Conservation (phyloP, 176 grass and related monocot genomes). For the Stipa capillata region DNA sequence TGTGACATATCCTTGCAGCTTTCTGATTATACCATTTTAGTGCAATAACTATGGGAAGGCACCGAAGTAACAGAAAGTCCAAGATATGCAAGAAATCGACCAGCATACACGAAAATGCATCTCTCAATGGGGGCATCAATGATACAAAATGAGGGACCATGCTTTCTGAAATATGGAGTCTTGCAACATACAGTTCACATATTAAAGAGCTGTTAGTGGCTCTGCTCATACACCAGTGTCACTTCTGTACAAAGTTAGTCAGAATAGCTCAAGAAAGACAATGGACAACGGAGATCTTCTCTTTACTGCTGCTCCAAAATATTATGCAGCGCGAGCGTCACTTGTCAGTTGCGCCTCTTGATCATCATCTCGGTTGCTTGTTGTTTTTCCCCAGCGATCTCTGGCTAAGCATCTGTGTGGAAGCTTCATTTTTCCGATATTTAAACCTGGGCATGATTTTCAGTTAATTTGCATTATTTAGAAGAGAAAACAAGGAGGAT, state of each 20-base stretch:
- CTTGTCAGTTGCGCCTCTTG: no score
- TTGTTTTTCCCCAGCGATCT: conserved; percentile 39
- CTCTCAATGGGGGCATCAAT: no score
- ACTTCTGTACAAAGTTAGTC: not conserved
- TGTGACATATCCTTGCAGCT: not conserved
- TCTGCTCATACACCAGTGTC: not conserved
- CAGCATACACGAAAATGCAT: no score
- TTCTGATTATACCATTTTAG: not conserved
- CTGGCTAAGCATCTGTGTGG: conserved; percentile 44
- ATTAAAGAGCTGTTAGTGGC: not conserved
- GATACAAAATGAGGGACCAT: no score
- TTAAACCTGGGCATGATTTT: conserved; percentile 13
- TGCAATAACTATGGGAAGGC: not conserved
- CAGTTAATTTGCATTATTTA: no score
- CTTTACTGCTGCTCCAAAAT: no score
- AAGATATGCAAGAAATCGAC: no score
- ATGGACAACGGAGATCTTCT: no score
- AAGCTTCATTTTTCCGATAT: conserved; percentile 42
- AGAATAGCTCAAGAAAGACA: not conserved
- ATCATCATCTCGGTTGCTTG: conserved; percentile 18
- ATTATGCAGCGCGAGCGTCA: no score
- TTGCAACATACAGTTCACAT: not conserved
- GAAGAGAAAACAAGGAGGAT: not conserved
- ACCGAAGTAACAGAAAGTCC: no score
- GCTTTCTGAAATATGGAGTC: not conserved